Evolutionary conservation across 2,329 filamentous ascomycete species (phyloP).

Genomic region (Stagonosporopsis vannaccii): DNA sequence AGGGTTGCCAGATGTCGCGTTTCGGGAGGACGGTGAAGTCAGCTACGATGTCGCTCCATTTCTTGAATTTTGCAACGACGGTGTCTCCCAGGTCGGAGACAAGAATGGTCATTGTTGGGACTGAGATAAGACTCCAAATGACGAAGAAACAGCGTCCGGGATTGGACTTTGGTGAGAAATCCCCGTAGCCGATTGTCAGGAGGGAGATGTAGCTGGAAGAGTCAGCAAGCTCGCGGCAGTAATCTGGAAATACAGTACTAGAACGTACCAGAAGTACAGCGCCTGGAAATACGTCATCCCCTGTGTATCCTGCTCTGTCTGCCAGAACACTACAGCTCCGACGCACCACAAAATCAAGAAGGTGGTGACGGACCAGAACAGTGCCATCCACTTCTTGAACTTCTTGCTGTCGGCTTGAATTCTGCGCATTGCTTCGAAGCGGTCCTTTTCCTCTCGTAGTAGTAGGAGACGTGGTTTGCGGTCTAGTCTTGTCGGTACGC

Average conservation of each 20-base stretch:
- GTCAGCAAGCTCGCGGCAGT: neutral
- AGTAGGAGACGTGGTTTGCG: slow-evolving; percentile 59
- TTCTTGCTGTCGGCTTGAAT: slow-evolving; percentile 72
- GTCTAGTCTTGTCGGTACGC: slow-evolving; percentile 15
- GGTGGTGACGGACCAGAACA: slow-evolving; percentile 70
- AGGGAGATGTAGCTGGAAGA: slow-evolving; percentile 63
- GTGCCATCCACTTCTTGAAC: slow-evolving; percentile 76
- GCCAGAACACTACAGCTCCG: slow-evolving; percentile 79
- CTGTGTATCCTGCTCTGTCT: slow-evolving; percentile 62
- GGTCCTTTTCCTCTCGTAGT: slow-evolving; percentile 66
- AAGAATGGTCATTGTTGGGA: slow-evolving; percentile 88
- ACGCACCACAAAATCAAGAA: slow-evolving; percentile 81
- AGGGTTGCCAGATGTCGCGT: slow-evolving; percentile 61
- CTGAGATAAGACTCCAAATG: slow-evolving; percentile 86
- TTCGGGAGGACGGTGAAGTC: slow-evolving; percentile 73
- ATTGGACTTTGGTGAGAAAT: slow-evolving; percentile 77
- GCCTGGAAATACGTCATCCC: slow-evolving; percentile 77
- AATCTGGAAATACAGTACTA: neutral
- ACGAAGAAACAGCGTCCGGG: slow-evolving; percentile 86
- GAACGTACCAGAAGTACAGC: slow-evolving; percentile 80
- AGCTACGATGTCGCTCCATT: slow-evolving; percentile 65
- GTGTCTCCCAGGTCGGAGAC: slow-evolving; percentile 72
- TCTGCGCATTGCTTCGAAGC: slow-evolving; percentile 81
- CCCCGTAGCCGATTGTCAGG: slow-evolving; percentile 87
- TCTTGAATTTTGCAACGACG: slow-evolving; percentile 71